These are phyloP conservation scores for Physcomitrellopsis africana DNA, from an alignment of 225 moss, liverwort and hornwort genomes.

Conservation along the genomic window DNA sequence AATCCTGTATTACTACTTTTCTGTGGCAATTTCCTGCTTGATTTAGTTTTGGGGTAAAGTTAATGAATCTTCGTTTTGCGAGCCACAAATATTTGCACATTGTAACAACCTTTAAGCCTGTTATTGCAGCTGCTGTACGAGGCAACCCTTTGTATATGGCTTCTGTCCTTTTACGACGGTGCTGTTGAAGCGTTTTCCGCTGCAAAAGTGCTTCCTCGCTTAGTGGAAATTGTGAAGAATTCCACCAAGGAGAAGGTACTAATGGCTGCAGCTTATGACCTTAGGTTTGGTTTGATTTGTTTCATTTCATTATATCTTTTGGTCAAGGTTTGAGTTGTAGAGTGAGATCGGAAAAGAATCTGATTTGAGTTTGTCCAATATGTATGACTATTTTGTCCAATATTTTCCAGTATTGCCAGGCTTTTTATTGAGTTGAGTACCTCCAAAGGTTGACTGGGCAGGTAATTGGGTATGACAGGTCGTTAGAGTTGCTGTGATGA, in stretches of 20 bases:
- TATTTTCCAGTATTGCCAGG: background rate
- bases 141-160: conserved; percentile 80
- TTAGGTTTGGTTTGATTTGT: background rate
- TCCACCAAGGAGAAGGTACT: conserved; percentile 95
- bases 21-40: conserved; percentile 7
- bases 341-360: background rate
- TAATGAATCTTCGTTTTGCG: conserved; percentile 10
- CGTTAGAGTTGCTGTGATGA: conserved; percentile 84
- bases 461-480: conserved; percentile 60
- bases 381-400: background rate
- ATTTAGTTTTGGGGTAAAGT: conserved; percentile 4
- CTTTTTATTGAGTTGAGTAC: background rate
- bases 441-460: conserved; percentile 15
- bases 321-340: background rate
- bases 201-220: conserved; percentile 62
- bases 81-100: background rate
- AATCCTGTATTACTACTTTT: background rate
- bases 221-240: conserved; percentile 83
- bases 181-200: conserved; percentile 70
- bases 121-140: conserved; percentile 87
- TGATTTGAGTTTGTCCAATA: background rate
- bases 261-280: background rate
- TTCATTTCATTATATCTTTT: background rate
- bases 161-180: conserved; percentile 81
- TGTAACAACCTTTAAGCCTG: background rate